Evolutionary conservation across 1,139 yeast species (phyloP).

Genomic region (Entelexis paramagnoliae): DNA sequence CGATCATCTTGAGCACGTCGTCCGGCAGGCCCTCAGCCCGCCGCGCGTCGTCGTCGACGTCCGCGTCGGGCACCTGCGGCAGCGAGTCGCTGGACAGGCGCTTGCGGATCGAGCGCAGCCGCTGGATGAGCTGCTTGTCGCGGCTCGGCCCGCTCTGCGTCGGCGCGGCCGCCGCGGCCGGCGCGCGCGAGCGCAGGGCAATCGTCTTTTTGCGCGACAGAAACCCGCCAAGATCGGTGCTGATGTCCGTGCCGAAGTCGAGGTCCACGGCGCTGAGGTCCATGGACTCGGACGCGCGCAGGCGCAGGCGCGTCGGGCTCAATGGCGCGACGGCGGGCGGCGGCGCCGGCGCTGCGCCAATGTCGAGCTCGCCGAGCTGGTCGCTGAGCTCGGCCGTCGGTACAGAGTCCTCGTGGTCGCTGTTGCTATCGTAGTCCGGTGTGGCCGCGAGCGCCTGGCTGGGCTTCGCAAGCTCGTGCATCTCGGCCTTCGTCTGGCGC

Average conservation of each 20-base stretch:
- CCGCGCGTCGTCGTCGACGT: conserved; percentile 20
- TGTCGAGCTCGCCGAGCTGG: conserved; percentile 9
- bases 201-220: conserved; percentile 22
- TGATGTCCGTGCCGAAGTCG: conserved; percentile 17
- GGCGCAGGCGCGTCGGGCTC: background rate
- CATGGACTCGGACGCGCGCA: background rate
- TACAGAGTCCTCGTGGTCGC: conserved; percentile 6
- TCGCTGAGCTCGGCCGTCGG: conserved; percentile 13
- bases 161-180: background rate
- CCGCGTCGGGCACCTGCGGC: conserved; percentile 6
- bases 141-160: conserved; percentile 17
- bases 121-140: conserved; percentile 20
- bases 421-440: background rate
- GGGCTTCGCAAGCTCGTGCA: background rate
- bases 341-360: conserved; percentile 6
- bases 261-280: conserved; percentile 5
- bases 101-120: conserved; percentile 23
- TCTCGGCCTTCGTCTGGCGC: conserved; percentile 5
- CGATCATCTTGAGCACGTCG: conserved; percentile 22
- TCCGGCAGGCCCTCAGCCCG: conserved; percentile 22
- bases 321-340: background rate
- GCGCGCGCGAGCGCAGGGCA: conserved; percentile 11
- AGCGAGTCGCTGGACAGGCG: conserved; percentile 8
- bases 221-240: conserved; percentile 14
- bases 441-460: background rate